Evolutionary conservation across 805 yeast species (phyloP).

Genomic region (Clavispora phyllophila): DNA sequence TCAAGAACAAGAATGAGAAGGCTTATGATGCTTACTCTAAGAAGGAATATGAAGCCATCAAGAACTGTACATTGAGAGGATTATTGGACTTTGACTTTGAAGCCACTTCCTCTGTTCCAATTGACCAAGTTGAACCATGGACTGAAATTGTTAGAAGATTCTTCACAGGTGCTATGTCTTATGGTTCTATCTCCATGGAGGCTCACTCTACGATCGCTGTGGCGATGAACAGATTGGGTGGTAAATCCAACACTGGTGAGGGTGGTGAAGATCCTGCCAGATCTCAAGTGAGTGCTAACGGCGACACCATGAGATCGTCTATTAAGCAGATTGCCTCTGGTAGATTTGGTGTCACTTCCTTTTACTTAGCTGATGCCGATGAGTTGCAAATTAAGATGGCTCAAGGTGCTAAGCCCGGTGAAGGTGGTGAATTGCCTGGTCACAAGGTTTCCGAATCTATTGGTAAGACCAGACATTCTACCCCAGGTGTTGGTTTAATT

Average conservation of each 20-base stretch:
- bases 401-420: slow-evolving; percentile 99
- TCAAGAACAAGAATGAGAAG: slow-evolving; percentile 87
- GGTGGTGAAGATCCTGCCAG: slow-evolving; percentile 98
- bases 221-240: slow-evolving; percentile 97
- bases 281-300: slow-evolving; percentile 71
- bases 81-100: slow-evolving; percentile 85
- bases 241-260: slow-evolving; percentile 97
- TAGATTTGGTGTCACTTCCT: slow-evolving; percentile 95
- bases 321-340: slow-evolving; percentile 98
- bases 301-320: slow-evolving; percentile 98
- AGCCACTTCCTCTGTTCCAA: slow-evolving; percentile 68
- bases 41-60: slow-evolving; percentile 87
- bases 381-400: slow-evolving; percentile 98
- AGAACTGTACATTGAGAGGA: slow-evolving; percentile 91
- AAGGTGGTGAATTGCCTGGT: slow-evolving; percentile 98
- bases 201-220: slow-evolving; percentile 97
- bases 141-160: slow-evolving; percentile 96
- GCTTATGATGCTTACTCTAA: slow-evolving; percentile 89
- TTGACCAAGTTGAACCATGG: slow-evolving; percentile 99
- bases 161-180: slow-evolving; percentile 99
- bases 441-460: slow-evolving; percentile 83
- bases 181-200: slow-evolving; percentile 98
- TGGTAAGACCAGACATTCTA: slow-evolving; percentile 94
- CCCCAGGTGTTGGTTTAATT: slow-evolving; percentile 93
- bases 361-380: slow-evolving; percentile 92